Percentiles rank a stretch among this genome's conserved stretches.
Evolutionary conservation across 352 stramenopile genomes (phyloP).

Genomic region (Phytophthora agathidicida): DNA sequence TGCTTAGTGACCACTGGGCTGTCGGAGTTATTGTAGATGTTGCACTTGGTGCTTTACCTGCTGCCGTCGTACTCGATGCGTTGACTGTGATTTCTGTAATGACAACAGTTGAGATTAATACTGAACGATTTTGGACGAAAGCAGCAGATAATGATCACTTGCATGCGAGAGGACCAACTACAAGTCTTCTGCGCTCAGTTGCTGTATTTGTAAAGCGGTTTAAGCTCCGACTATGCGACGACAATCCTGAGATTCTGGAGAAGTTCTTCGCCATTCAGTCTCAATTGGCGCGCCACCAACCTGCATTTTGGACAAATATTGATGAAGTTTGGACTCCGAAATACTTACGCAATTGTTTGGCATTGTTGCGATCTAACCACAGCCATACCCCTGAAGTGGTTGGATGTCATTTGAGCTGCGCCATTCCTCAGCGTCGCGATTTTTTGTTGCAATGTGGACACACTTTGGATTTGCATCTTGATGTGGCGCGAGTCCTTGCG

Average conservation of each 20-base stretch:
- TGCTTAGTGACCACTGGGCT: conserved; percentile 21
- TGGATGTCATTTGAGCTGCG: conserved; percentile 6
- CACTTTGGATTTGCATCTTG: conserved; percentile 10
- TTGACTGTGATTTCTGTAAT: conserved; percentile 12
- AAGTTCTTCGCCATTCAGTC: conserved; percentile 23
- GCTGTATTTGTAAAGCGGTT: conserved; percentile 18
- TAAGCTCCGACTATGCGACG: conserved; percentile 23
- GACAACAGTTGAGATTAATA: conserved; percentile 11
- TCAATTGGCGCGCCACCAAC: conserved; percentile 3
- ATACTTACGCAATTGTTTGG: conserved; percentile 18
- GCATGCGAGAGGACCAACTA: neutral
- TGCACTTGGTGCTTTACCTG: conserved; percentile 7
- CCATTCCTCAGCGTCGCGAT: conserved; percentile 17
- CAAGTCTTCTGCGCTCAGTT: neutral
- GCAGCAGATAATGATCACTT: neutral
- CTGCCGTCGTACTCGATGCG: conserved; percentile 13
- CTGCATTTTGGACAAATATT: conserved; percentile 14
- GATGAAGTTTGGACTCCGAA: conserved; percentile 11
- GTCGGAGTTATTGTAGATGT: conserved; percentile 20
- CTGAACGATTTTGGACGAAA: conserved; percentile 21
- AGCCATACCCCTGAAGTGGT: neutral
- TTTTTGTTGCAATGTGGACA: conserved; percentile 16
- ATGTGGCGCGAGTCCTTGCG: neutral
- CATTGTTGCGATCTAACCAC: conserved; percentile 3
- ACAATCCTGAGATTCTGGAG: conserved; percentile 14